Evolutionary conservation across 495 filamentous ascomycete genomes (phyloP).

Genomic region (Xylaria bambusicola): DNA sequence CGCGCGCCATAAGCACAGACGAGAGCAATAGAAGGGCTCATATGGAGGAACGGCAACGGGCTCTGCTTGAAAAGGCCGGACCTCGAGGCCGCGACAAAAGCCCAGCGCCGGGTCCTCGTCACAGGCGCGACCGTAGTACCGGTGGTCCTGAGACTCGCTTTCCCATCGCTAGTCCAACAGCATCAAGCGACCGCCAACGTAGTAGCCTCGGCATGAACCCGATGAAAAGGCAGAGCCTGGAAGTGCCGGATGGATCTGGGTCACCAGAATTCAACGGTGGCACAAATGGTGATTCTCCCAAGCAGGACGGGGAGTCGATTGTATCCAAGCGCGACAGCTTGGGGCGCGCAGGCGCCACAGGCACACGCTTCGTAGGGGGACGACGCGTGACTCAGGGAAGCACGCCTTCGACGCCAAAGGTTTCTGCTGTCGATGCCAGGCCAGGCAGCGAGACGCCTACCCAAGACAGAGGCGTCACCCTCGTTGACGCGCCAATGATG

Average conservation of each 20-base stretch:
- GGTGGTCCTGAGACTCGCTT: constrained; percentile 82
- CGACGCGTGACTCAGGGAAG: constrained; percentile 39
- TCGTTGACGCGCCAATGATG: constrained; percentile 85
- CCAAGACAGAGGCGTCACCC: constrained; percentile 63
- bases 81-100: constrained; percentile 70
- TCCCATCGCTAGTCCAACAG: constrained; percentile 73
- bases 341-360: constrained; percentile 46
- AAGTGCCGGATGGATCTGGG: constrained; percentile 47
- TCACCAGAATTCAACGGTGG: constrained; percentile 43
- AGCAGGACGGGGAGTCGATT: constrained; percentile 37
- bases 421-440: constrained; percentile 28
- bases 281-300: constrained; percentile 45
- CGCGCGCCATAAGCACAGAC: constrained; percentile 90
- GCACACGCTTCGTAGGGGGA: constrained; percentile 44
- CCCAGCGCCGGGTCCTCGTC: constrained; percentile 64
- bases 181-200: constrained; percentile 51
- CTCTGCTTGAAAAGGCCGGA: constrained; percentile 66
- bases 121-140: constrained; percentile 77
- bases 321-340: constrained; percentile 56
- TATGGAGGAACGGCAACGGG: constrained; percentile 88
- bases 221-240: constrained; percentile 45
- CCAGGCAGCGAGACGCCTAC: constrained; percentile 27
- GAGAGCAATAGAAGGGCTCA: constrained; percentile 92
- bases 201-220: constrained; percentile 39
- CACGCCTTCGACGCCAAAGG: constrained; percentile 29